Conservation (phyloP, 2,329 filamentous ascomycete species). For the Nothomitra cinnamomea region DNA sequence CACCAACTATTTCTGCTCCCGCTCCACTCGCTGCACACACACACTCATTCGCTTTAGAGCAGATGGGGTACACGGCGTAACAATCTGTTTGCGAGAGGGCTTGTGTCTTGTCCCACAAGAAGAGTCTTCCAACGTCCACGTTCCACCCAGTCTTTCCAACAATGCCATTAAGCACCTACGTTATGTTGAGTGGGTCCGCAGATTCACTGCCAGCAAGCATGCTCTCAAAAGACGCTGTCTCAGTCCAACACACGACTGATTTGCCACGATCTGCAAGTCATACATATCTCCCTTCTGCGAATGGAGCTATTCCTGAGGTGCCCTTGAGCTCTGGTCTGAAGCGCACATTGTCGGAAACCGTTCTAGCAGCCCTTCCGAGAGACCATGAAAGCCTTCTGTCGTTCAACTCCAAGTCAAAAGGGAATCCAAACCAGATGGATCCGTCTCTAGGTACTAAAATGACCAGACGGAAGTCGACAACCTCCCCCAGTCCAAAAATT, state of each 20-base stretch:
- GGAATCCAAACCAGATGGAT: constrained; percentile 17
- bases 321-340: constrained; percentile 24
- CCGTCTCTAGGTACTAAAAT: constrained; percentile 7
- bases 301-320: constrained; percentile 15
- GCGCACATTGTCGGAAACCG: constrained; percentile 32
- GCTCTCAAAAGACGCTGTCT: not conserved
- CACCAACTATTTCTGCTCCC: too few species aligned
- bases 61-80: too few species aligned
- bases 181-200: not conserved
- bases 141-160: not conserved
- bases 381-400: constrained; percentile 10
- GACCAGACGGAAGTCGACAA: constrained; percentile 5
- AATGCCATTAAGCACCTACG: constrained; percentile 1
- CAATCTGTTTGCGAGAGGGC: too few species aligned
- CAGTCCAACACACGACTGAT: not conserved
- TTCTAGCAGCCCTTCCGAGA: constrained; percentile 17
- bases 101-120: not conserved
- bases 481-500: constrained; percentile 3
- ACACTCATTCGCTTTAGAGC: too few species aligned
- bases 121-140: not conserved
- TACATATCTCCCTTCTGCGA: constrained; percentile 31
- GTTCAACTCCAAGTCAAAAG: constrained; percentile 10
- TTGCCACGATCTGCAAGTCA: constrained; percentile 41
- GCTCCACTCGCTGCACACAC: too few species aligned
- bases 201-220: not conserved